phyloP scores from a whole-genome alignment of 306 rosid species.

The Castanea sativa region DNA sequence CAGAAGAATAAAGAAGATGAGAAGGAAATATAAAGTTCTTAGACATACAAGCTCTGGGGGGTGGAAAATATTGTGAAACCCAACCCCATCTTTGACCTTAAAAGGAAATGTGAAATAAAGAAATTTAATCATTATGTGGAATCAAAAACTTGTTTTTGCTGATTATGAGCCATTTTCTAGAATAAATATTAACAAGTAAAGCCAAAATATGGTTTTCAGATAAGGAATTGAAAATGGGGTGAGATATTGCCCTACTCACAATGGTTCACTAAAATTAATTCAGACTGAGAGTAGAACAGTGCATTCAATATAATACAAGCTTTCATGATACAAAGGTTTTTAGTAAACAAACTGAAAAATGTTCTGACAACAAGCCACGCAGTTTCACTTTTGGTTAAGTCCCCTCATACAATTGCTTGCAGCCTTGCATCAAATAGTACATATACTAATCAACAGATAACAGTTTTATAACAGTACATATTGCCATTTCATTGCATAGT shows the following conservation, averaged over 20 bases:
- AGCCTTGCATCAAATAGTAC: neutral
- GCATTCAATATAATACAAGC: neutral
- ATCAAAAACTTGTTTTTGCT: neutral
- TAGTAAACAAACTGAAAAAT: neutral
- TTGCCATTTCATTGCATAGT: neutral
- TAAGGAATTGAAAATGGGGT: constrained; percentile 1
- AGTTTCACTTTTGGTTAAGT: neutral
- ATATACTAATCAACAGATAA: neutral
- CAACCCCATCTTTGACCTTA: neutral
- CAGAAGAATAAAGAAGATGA: neutral
- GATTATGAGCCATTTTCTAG: neutral
- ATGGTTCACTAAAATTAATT: neutral
- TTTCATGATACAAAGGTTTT: neutral
- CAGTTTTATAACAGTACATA: neutral
- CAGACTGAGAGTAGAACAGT: neutral
- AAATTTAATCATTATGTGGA: neutral
- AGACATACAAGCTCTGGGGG: neutral
- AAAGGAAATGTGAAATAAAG: neutral
- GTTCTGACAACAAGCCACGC: neutral
- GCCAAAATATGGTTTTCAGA: neutral
- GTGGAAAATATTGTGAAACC: neutral
- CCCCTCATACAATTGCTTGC: neutral
- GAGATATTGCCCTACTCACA: neutral
- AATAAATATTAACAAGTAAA: neutral
- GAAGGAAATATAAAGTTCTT: neutral